Evolutionary conservation across 306 rosid species (phyloP), one percentile per base, ranked within the genome.

Genomic region (Cucumis sativus): DNA sequence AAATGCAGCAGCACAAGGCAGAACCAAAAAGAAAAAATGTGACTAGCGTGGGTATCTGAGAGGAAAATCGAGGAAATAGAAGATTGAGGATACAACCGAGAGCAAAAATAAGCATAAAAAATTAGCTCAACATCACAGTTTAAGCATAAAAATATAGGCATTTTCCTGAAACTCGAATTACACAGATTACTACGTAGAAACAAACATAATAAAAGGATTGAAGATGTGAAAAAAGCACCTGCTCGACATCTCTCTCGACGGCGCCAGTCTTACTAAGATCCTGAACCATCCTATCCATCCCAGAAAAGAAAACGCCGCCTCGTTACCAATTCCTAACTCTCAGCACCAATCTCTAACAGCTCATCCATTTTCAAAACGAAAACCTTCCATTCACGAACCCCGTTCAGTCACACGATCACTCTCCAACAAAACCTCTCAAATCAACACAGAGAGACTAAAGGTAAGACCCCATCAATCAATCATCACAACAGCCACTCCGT

Each of bases 181-280:
- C 33, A 70, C 57, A 71, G 14, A 71, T 43, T 2, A 41, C 33
- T 69, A n/a, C 52, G 8, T 41, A 11, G 74, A 18, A 81, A 78
- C 45, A 82, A 28, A 28, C 30, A 28, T 78, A 30, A 78, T 43
- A 78, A 73, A 77, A 60, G 13, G 59, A 71, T 4, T 25, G 15
- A 52, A 43, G 47, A 58, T 30, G 41, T 35, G 13, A 81, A 21
- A 52, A 70, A 37, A n/a, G 63, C 83, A 95, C 99, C 99, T 95
- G 99, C 82, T 95, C 99, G 73, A 80, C 85, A 85, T 95, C 99
- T 86, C 99, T 87, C 85, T 95, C 99, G 35, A 83, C 91, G 5
- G 92, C 81, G 47, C 98, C 97, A 76, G 91, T 84, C 92, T 91
- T 91, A 87, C 88, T 91, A 80, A 87, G 97, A 92, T 92, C 97